phyloP scores from a whole-genome alignment of 208 protist genomes.

The Leishmania amazonensis region DNA sequence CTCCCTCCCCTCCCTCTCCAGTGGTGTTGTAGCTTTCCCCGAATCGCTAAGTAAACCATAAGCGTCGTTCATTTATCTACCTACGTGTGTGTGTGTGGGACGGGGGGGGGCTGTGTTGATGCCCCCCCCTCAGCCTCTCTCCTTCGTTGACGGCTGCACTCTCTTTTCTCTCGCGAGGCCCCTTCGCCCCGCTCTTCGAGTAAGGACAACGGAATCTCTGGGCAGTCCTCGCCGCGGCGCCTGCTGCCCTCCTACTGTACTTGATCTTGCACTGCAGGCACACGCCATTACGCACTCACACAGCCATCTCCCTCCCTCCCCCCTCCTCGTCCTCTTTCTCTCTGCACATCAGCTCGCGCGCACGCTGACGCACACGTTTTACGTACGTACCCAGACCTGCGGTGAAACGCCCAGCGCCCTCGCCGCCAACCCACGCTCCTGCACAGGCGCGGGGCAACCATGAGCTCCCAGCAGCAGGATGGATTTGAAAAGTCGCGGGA shows the following conservation, averaged over 20 bases:
- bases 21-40: neutral
- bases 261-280: neutral
- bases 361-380: neutral
- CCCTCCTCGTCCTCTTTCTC: neutral
- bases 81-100: neutral
- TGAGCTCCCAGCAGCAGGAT: conserved; percentile 5
- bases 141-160: neutral
- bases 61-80: neutral
- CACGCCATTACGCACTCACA: no score
- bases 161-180: no score
- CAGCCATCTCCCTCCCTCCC: neutral
- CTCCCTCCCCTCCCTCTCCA: neutral
- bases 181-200: no score
- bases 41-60: neutral
- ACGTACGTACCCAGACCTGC: neutral
- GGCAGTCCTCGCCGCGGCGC: neutral
- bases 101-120: neutral
- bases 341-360: neutral
- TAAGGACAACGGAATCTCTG: no score
- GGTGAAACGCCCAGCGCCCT: neutral
- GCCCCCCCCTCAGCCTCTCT: neutral
- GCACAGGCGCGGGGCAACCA: neutral
- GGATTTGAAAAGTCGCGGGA: conserved; percentile 30
- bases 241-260: neutral
- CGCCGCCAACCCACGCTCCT: neutral